Base-by-base conservation (phyloP, 1,284 basidiomycete genomes). In the Vanrija sp. region DNA sequence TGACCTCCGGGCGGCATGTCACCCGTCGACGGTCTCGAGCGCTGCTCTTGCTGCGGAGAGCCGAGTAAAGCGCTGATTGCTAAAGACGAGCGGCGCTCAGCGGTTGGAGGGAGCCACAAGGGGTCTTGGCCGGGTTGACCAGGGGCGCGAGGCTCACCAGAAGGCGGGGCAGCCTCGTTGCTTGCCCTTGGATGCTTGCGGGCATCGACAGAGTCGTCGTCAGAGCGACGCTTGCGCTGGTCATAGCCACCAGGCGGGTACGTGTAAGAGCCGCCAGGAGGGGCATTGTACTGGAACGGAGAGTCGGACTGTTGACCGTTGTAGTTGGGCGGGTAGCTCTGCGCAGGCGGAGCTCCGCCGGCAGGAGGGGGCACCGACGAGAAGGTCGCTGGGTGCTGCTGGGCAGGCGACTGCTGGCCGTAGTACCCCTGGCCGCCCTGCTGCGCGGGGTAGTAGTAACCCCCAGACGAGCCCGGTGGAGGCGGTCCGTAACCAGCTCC, bases 251-350 rank as follows among this genome's bases (percentile, higher is more conserved):
- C 57, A n/a, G 53, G 52, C 7, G 31, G 49, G 51, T 58, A 57
- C 16, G 53, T 62, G 49, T 55, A 63, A 16, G 60, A 49, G 16
- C 57, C 61, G 4, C 31, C 31, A 14, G 31, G 31, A 15, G 66
- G 62, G 6, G 67, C 65, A 46, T 72, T 67, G 57, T 75, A 74
- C 48, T 71, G 68, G 60, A 73, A 75, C 1, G 71, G 73, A n/a
- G 69, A 70, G 36, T 73, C 69, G 27, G 65, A 60, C 6, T 64
- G 56, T 4, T 56, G 53, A 19, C 57, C 54, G 18, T 42, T 50
- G 36, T 56, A 56, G 31, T 47, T 47, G n/a, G 49, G 51, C 37
- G 54, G 51, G 46, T 60, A 60, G 22, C 51, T 50, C 22, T 51
- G 49, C 36, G 49, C 43, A 43, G 53, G 52, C 9, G 47, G 49